Evolutionary conservation across 495 filamentous ascomycete species (phyloP), one percentile per base, ranked within the genome.

Genomic region (Cercophora samala): DNA sequence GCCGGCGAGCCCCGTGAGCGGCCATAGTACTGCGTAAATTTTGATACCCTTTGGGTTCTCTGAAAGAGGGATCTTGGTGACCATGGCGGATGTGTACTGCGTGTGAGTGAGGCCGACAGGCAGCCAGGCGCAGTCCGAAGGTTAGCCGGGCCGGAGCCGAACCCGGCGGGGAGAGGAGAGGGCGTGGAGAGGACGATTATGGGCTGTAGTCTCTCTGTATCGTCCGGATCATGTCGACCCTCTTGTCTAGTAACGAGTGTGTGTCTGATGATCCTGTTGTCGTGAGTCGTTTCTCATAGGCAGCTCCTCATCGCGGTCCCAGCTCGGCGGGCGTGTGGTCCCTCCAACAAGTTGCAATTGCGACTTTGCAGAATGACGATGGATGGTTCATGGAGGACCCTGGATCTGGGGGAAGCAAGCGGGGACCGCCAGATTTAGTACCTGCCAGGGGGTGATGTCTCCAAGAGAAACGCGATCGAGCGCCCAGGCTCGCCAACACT

Each of bases 1-100:
- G 8, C 54, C 52, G 0, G 77, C 70, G 1, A 76, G 24, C 6
- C 24, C 59, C 22, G 72, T 72, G 58, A 77, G 62, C 8, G 69
- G n/a, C 77, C 77, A 79, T 5, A 75, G 42, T 1, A 66, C 68
- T 5, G 64, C 42, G 17, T 66, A 8, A 11, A 64, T 66, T 29
- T 19, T 58, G 25, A 26, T 26, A 25, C 64, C 68, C 6, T 46
- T 53, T 1, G 60, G 64, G 64, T 69, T 69, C 32, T 52, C 21
- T 24, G 60, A 29, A 55, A 69, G 54, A 51, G n/a, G 17, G 4
- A 69, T 25, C 55, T 64, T 64, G 18, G 42, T 37, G 53, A 66
- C 60, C 68, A 69, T 69, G 19, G 29, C 21, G 60, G n/a, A 11
- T 11, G 24, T 62, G 60, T 37, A 9, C 26, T 11, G 24, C 32